Conservation (phyloP, 306 rosid genomes). For the Quillaja saponaria region DNA sequence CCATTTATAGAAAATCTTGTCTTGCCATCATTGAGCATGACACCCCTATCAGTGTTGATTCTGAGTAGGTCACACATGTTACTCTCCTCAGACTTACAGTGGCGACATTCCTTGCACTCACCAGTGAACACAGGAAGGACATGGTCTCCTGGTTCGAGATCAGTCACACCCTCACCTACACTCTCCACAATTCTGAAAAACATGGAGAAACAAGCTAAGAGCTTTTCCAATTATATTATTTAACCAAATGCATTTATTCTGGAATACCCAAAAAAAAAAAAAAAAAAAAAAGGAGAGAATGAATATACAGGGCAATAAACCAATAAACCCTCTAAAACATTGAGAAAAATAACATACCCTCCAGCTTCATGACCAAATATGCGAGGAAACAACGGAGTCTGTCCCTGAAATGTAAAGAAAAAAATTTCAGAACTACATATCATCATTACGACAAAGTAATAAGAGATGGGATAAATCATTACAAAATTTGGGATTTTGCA, state of each 20-base stretch:
- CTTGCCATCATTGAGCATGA: conserved; percentile 63
- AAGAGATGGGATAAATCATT: background rate
- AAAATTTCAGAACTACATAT: conserved; percentile 6
- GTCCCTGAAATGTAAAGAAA: conserved; percentile 56
- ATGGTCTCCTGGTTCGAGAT: conserved; percentile 77
- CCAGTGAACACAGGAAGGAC: conserved; percentile 94
- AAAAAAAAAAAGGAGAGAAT: background rate
- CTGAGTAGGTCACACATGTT: conserved; percentile 91
- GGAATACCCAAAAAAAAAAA: background rate
- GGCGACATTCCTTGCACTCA: conserved; percentile 82
- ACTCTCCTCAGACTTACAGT: conserved; percentile 86
- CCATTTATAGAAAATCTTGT: conserved; percentile 72
- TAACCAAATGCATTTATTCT: background rate
- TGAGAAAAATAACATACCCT: conserved; percentile 53
- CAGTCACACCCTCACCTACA: conserved; percentile 84
- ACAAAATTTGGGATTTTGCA: background rate
- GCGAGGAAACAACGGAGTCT: conserved; percentile 83
- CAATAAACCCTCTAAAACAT: background rate
- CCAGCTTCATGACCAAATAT: conserved; percentile 95
- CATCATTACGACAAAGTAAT: too few relatives aligned
- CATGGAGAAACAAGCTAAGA: background rate
- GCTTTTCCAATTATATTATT: too few relatives aligned
- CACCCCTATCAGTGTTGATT: conserved; percentile 84
- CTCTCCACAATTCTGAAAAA: conserved; percentile 65
- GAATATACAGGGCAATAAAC: background rate